These are phyloP conservation scores for Platanus orientalis DNA, from an alignment of 164 flowering plant species.

Conservation along the genomic window DNA sequence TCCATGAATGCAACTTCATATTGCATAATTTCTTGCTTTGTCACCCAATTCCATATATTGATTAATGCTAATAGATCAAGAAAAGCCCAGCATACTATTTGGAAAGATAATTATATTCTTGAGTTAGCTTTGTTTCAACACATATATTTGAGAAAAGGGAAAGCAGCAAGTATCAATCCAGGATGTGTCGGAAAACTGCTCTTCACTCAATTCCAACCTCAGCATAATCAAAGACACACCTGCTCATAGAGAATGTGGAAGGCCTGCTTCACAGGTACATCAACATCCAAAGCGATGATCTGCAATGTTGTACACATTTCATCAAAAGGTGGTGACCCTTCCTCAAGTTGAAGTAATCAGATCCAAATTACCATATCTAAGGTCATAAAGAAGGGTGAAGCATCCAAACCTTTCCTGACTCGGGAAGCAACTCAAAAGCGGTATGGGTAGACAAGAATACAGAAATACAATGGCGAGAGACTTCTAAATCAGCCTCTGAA, in stretches of 20 bases:
- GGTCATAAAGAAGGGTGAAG: conserved; percentile 19
- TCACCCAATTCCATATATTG: too few species aligned
- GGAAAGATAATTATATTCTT: too few species aligned
- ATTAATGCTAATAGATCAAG: too few species aligned
- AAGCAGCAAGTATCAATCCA: background rate
- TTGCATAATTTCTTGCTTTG: too few species aligned
- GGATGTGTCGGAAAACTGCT: background rate
- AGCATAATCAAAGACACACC: conserved; percentile 36
- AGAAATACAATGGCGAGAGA: conserved; percentile 70
- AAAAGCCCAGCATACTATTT: too few species aligned
- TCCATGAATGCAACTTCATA: background rate
- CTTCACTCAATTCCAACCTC: background rate
- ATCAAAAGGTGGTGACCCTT: conserved; percentile 3
- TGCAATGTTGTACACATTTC: conserved; percentile 21
- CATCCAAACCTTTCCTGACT: conserved; percentile 82
- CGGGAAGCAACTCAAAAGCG: conserved; percentile 86
- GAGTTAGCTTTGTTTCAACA: too few species aligned
- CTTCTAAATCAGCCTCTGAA: conserved; percentile 63
- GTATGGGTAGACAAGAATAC: conserved; percentile 62
- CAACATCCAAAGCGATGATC: conserved; percentile 82
- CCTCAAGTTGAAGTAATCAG: conserved; percentile 4
- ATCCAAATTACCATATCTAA: background rate
- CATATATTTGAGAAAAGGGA: too few species aligned
- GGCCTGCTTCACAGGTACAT: conserved; percentile 90
- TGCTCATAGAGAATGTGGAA: conserved; percentile 89